Percentiles rank a stretch among this genome's conserved stretches.
Evolutionary conservation across 305 asterid species (phyloP).

Genomic region (Solanum aculeatissimum): DNA sequence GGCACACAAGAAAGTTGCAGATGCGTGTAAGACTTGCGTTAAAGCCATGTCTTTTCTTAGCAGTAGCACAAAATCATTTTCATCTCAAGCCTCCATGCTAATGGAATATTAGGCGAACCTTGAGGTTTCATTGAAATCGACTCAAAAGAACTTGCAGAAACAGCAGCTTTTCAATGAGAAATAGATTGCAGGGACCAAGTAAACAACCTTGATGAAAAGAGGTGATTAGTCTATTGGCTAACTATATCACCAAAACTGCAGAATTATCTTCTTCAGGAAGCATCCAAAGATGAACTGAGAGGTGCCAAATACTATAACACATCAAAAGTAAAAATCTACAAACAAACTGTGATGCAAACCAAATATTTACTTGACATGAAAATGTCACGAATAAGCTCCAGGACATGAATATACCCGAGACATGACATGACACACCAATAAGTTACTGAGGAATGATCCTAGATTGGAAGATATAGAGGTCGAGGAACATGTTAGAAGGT

Average conservation of each 20-base stretch:
- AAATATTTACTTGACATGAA: neutral
- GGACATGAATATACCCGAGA: neutral
- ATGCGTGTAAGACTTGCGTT: neutral
- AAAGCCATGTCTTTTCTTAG: neutral
- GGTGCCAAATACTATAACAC: neutral
- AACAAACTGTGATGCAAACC: neutral
- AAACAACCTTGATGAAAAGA: neutral
- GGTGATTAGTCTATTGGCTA: neutral
- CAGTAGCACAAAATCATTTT: neutral
- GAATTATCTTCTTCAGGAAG: neutral
- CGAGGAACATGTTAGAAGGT: neutral
- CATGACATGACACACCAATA: neutral
- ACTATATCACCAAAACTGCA: neutral
- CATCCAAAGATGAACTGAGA: neutral
- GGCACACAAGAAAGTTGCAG: neutral
- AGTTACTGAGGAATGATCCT: neutral
- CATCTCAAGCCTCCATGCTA: neutral
- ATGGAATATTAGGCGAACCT: neutral
- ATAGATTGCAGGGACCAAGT: neutral
- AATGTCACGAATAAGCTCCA: neutral
- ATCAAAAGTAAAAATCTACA: neutral
- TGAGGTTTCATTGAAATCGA: neutral
- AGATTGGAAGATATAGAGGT: neutral
- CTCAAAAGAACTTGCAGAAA: neutral
- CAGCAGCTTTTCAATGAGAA: neutral